A percentile compares a stretch with the other conserved stretches of the same genome.
Conservation (phyloP, 2,329 filamentous ascomycete species). For the Aspergillus ustus region DNA sequence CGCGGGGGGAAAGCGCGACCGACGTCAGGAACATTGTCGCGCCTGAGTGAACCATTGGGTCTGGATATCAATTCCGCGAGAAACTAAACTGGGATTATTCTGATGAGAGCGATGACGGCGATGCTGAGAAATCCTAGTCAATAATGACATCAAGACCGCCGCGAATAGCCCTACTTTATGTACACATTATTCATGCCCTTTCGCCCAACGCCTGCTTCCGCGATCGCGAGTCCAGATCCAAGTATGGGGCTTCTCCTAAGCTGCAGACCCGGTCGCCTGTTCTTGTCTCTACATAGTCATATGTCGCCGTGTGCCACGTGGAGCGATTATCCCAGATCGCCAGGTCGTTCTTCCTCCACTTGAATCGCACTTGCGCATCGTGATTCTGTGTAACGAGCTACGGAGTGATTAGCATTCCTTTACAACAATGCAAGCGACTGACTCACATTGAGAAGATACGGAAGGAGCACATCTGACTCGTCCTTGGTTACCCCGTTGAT, state of each 20-base stretch:
- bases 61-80: neutral
- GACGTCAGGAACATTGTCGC: neutral
- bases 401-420: slow-evolving; percentile 2
- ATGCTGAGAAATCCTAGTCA: neutral
- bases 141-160: slow-evolving; percentile 4
- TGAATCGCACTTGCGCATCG: slow-evolving; percentile 55
- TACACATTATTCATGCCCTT: neutral
- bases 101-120: neutral
- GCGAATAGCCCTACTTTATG: neutral
- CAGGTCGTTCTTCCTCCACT: slow-evolving; percentile 56
- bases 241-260: slow-evolving; percentile 57
- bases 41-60: neutral
- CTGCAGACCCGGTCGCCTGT: slow-evolving; percentile 56
- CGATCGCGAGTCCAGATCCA: slow-evolving; percentile 48
- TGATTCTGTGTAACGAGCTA: slow-evolving; percentile 52
- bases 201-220: slow-evolving; percentile 42
- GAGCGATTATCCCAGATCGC: slow-evolving; percentile 31
- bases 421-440: neutral
- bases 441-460: slow-evolving; percentile 47
- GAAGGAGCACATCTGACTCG: slow-evolving; percentile 50
- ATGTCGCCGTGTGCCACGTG: slow-evolving; percentile 51
- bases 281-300: slow-evolving; percentile 43
- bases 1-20: neutral
- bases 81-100: neutral
- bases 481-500: slow-evolving; percentile 53